Conservation (phyloP, 2,329 filamentous ascomycete species). For the Annulohypoxylon truncatum region DNA sequence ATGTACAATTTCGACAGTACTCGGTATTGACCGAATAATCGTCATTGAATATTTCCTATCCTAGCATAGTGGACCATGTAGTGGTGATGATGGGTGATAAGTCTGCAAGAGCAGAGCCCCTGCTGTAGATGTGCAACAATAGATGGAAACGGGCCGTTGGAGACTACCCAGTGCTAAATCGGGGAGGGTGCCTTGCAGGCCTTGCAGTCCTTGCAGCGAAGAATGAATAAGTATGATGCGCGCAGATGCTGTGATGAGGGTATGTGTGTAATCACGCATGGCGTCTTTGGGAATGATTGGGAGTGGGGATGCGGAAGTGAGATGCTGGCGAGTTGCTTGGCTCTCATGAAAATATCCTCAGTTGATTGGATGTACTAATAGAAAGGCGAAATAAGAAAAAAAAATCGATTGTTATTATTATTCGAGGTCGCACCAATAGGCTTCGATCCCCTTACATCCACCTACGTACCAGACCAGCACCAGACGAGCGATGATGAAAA, state of each 20-base stretch:
- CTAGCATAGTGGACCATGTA: conserved; percentile 23
- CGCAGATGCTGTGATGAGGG: conserved; percentile 1
- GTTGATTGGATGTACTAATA: conserved; percentile 14
- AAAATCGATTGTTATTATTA: conserved; percentile 15
- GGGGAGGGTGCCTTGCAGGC: conserved; percentile 19
- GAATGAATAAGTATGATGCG: conserved; percentile 11
- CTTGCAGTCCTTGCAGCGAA: conserved; percentile 8
- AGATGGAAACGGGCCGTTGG: conserved; percentile 32
- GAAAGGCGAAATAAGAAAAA: conserved; percentile 1
- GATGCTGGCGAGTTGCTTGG: neutral
- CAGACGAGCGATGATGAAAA: neutral
- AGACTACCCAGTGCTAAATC: conserved; percentile 33
- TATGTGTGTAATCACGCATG: conserved; percentile 16
- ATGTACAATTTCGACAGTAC: neutral
- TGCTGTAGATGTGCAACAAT: conserved; percentile 15
- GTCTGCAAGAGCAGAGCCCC: conserved; percentile 28
- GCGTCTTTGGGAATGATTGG: neutral
- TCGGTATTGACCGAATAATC: conserved; percentile 36
- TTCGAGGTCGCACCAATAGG: conserved; percentile 3
- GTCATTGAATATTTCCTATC: conserved; percentile 29
- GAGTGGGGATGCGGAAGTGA: neutral
- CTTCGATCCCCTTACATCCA: conserved; percentile 12
- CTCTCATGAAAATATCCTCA: neutral
- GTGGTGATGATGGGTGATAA: conserved; percentile 15
- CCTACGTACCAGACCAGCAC: neutral